These are phyloP conservation scores for Raffaelea arxii DNA, from an alignment of 2,329 filamentous ascomycete genomes.

Conservation along the genomic window DNA sequence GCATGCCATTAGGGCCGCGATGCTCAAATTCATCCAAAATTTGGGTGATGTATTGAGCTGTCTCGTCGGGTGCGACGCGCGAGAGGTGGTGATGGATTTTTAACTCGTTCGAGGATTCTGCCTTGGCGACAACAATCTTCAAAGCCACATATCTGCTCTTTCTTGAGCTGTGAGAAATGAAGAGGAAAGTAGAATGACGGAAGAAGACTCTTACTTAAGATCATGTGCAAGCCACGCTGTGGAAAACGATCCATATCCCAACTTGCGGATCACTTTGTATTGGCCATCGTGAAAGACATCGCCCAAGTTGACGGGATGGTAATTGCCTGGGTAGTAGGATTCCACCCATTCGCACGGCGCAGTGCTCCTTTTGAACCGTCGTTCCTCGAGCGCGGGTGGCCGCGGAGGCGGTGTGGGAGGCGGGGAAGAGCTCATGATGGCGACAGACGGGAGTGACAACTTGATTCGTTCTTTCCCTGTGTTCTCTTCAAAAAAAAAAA, in stretches of 20 bases:
- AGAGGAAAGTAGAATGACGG: no score
- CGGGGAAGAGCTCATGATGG: background rate
- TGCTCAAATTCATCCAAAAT: constrained; percentile 1
- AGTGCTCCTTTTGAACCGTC: no score
- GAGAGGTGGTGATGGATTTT: background rate
- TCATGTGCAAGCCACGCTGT: constrained; percentile 21
- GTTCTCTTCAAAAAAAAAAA: no score
- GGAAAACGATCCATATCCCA: constrained; percentile 18
- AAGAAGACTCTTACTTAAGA: constrained; percentile 13
- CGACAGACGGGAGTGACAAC: no score
- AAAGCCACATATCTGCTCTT: background rate
- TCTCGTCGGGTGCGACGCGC: background rate
- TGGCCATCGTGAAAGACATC: constrained; percentile 17
- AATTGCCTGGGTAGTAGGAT: constrained; percentile 18
- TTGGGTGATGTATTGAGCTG: background rate
- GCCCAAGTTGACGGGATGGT: constrained; percentile 18
- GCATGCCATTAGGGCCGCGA: constrained; percentile 4
- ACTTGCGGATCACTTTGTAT: constrained; percentile 20
- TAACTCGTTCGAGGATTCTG: background rate
- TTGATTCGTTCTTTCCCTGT: no score
- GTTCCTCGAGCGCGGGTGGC: no score
- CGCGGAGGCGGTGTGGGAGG: background rate
- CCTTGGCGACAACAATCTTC: background rate
- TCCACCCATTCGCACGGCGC: constrained; percentile 19
- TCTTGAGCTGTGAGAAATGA: no score